Conservation (phyloP, 768 basidiomycete genomes). For the Collybiopsis confluens region DNA sequence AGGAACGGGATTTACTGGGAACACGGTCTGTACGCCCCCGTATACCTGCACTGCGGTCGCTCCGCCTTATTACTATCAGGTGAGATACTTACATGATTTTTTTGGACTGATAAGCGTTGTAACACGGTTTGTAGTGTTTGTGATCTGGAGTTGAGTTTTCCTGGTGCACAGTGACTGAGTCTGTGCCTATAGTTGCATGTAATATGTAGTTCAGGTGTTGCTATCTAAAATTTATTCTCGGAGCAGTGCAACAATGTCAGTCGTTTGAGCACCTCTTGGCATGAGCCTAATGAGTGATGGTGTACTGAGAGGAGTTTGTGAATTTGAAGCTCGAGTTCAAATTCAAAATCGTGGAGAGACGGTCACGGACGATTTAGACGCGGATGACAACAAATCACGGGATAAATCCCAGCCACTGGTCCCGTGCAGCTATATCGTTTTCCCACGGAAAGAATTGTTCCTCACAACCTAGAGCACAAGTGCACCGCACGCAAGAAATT, state of each 20-base stretch:
- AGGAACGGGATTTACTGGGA: slow-evolving; percentile 44
- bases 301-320: no score
- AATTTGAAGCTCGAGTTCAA: no score
- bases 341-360: no score
- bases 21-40: slow-evolving; percentile 38
- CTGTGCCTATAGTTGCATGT: no score
- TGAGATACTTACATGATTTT: slow-evolving; percentile 16
- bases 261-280: no score
- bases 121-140: background rate
- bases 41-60: slow-evolving; percentile 43
- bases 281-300: no score
- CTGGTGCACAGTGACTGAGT: background rate
- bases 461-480: background rate
- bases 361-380: no score
- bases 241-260: no score
- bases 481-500: background rate
- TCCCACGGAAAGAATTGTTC: no score
- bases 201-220: no score
- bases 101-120: background rate
- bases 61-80: slow-evolving; percentile 53
- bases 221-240: no score
- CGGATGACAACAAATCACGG: background rate
- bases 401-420: background rate
- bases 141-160: background rate
- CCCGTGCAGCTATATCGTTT: no score